Conservation (phyloP, 2,329 filamentous ascomycete species). For the Sclerotinia borealis region DNA sequence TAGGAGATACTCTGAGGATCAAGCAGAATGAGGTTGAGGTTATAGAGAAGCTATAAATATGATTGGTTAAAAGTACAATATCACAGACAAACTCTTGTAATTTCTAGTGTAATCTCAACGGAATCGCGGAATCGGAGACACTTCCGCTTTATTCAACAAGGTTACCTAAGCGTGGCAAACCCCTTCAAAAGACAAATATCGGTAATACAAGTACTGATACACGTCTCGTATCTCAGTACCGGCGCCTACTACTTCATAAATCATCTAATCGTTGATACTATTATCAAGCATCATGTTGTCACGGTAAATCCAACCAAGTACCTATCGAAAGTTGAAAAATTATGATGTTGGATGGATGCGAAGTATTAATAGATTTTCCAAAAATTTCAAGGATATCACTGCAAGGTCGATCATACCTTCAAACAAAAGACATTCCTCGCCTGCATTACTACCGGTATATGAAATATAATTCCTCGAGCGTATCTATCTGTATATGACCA, state of each 20-base stretch:
- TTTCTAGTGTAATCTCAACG: neutral
- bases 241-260: neutral
- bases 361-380: neutral
- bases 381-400: neutral
- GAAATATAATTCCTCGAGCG: neutral
- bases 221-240: too few species aligned
- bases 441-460: neutral
- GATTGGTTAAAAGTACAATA: neutral
- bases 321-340: neutral
- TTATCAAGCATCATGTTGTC: neutral
- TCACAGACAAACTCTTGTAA: too few species aligned
- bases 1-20: neutral
- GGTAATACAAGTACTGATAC: too few species aligned
- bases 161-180: neutral
- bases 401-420: neutral
- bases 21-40: neutral
- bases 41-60: neutral
- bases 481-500: neutral
- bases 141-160: neutral
- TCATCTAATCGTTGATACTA: neutral
- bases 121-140: neutral
- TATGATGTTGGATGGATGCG: neutral
- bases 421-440: neutral
- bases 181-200: too few species aligned
- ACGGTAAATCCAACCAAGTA: neutral